Conservation (phyloP, 495 filamentous ascomycete genomes). For the Penicillium odoratum region DNA sequence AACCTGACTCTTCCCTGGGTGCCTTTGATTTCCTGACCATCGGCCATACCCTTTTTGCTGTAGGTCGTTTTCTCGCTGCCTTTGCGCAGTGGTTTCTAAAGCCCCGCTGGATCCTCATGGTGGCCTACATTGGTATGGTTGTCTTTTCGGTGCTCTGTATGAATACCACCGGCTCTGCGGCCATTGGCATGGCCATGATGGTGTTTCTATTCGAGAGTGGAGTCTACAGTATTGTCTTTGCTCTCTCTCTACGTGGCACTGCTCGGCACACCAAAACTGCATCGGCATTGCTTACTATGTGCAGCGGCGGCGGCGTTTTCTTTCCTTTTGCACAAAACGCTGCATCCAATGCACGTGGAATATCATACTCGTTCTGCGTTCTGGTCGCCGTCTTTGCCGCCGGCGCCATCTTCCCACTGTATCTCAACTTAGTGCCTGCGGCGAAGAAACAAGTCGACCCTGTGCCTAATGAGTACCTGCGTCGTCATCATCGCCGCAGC, state of each 20-base stretch:
- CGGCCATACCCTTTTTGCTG: slow-evolving; percentile 60
- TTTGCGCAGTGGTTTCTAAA: slow-evolving; percentile 55
- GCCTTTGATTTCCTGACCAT: slow-evolving; percentile 51
- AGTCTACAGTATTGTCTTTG: slow-evolving; percentile 63
- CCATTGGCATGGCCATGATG: slow-evolving; percentile 53
- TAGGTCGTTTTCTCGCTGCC: slow-evolving; percentile 62
- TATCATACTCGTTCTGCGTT: slow-evolving; percentile 55
- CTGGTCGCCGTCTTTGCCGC: slow-evolving; percentile 58
- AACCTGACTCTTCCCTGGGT: slow-evolving; percentile 30
- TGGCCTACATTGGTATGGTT: slow-evolving; percentile 56
- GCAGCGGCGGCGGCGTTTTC: slow-evolving; percentile 56
- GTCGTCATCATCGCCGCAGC: slow-evolving; percentile 33
- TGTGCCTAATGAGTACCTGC: slow-evolving; percentile 46
- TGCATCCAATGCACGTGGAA: slow-evolving; percentile 37
- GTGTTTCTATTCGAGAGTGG: slow-evolving; percentile 63
- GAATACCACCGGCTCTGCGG: slow-evolving; percentile 46
- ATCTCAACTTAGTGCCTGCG: slow-evolving; percentile 54
- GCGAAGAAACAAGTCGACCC: slow-evolving; percentile 66
- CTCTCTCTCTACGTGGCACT: slow-evolving; percentile 59
- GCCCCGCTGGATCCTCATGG: slow-evolving; percentile 61
- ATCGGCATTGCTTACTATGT: slow-evolving; percentile 52
- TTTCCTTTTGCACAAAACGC: slow-evolving; percentile 57
- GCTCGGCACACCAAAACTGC: slow-evolving; percentile 62
- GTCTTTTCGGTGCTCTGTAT: slow-evolving; percentile 56
- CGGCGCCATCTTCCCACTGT: slow-evolving; percentile 59